Base-by-base conservation (phyloP, 768 basidiomycete species). In the Russula sp. region DNA sequence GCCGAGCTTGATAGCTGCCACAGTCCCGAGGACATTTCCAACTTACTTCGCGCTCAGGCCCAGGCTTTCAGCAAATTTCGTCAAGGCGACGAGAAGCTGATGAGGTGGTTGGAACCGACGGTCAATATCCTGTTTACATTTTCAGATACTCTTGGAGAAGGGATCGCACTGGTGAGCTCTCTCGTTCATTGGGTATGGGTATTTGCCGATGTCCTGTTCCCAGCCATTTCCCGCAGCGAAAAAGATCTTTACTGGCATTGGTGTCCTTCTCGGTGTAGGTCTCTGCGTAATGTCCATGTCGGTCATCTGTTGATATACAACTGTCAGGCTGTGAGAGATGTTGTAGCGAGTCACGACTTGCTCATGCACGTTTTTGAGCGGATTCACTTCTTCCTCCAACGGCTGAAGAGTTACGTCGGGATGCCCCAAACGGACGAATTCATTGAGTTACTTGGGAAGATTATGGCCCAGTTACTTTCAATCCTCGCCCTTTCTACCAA, bases 401-500 rank as follows among this genome's bases (percentile, higher is more conserved):
- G 59, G 7, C 29, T 60, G 5, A 32, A 48, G 25, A 16, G 11
- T 5, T 55, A 60, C 46, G 42, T 1, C 1, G 7, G 46, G 8
- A 54, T 38, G 0, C 25, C 38, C 0, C 16, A 42, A 4, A 60
- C 59, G 7, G 7, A n/a, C 7, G 46, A 35, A 29, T 34, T 36
- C 10, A 18, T 3, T 3, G 53, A 42, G 47, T 11, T 56, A 20
- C 53, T 56, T 2, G 60, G 46, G 0, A 56, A 36, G 14, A 61
- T 56, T 1, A 34, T 61, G 47, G 47, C 60, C 1, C n/a, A 48
- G 6, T n/a, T 48, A 7, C 46, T 61, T n/a, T 42, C 9, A 2
- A 42, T 61, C 16, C 39, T 61, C 7, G 53, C 53, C 7, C 46
- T 55, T 41, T 53, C 52, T 3, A 50, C 53, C 1, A 61, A 55